Base-by-base conservation (phyloP, 139 green algal species). In the Astrephomene gubernaculifera region DNA sequence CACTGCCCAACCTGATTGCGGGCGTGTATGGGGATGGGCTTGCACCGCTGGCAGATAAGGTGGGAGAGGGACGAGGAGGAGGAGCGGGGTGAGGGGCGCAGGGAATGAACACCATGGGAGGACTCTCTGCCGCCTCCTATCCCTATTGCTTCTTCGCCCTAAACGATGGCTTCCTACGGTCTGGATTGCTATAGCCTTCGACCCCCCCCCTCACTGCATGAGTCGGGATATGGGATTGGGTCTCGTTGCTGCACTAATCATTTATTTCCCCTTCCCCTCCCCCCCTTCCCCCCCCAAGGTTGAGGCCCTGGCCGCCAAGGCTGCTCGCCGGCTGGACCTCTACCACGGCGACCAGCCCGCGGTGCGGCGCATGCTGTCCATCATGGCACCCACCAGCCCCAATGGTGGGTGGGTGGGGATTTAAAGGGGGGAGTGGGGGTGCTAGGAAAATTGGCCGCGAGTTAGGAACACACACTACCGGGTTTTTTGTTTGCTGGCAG, bases 21-120 rank as follows among this genome's bases (percentile, higher is more conserved):
- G 39, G 79, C 41, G 52, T 91, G 27, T 92, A 85, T 74, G 44
- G 80, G 8, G 88, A 92, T 61, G 88, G 88, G 29, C 74, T 92
- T 38, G 81, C 45, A 14, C 88, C 88, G 19, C 88, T 92, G 53
- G 73, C 75, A 7, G 73, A 86, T 17, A 92, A 92, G 81, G 84
- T 90, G 52, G 1, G 74, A 4, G 12, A n/a, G 6, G n/a, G 61
- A 10, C 10, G 61, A 29, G 61, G 29, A 14, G 29, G 61, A 3
- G n/a, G 61, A 10, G 29, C 29, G 39, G 5, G 6, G 61, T 5
- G 6, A 10, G 38, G 19, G 27, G 61, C 22, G 65, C 14, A 25
- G 14, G 49, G 17, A 57, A 57, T 25, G 49, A 57, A 57, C 12
- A 17, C 49, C 49, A 17, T 57, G 49, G 49, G 49, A 25, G 14